phyloP scores from a whole-genome alignment of 1,284 basidiomycete genomes.

The Malassezia caprae region DNA sequence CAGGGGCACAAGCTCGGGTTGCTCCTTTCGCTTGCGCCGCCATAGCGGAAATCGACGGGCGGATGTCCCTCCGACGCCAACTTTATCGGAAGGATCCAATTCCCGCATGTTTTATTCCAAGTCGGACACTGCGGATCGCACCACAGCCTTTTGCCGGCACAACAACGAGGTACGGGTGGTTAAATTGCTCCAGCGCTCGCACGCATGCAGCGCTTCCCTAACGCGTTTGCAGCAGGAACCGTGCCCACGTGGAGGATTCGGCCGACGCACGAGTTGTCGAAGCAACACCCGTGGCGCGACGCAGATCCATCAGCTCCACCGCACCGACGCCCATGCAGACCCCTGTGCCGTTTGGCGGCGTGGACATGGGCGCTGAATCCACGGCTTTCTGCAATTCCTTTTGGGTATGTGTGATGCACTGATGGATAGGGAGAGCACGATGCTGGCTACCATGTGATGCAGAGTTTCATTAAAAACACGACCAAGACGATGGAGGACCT shows the following conservation, averaged over 20 bases:
- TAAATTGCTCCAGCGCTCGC: neutral
- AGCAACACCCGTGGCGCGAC: constrained; percentile 3
- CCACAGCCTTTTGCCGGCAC: neutral
- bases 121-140: neutral
- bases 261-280: neutral
- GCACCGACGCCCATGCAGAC: neutral
- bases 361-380: constrained; percentile 3
- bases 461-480: constrained; percentile 74
- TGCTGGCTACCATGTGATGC: constrained; percentile 78
- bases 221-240: neutral
- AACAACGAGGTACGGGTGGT: neutral
- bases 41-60: neutral
- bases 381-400: constrained; percentile 89
- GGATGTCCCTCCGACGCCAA: neutral
- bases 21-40: neutral
- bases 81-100: neutral
- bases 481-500: constrained; percentile 81
- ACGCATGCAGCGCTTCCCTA: neutral
- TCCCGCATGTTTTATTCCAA: neutral
- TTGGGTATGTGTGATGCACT: constrained; percentile 54
- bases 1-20: neutral
- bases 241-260: constrained; percentile 4
- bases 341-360: constrained; percentile 1
- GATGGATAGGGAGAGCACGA: constrained; percentile 51
- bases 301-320: neutral